Evolutionary conservation across 768 basidiomycete species (phyloP), one percentile per base, ranked within the genome.

Genomic region (Tephrocybe sp.): DNA sequence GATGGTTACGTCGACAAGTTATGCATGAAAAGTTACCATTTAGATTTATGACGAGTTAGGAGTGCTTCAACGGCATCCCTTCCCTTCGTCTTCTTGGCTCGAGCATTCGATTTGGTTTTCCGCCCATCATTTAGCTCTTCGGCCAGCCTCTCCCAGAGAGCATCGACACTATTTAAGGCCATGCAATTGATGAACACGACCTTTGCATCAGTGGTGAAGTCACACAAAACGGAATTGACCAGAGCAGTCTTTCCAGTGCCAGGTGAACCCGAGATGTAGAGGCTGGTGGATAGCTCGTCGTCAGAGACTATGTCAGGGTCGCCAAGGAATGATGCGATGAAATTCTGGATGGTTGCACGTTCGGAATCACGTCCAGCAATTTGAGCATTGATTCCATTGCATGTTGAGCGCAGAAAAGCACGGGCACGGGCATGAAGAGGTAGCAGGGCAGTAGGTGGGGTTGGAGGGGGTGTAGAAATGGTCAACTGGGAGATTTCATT

Each of bases 211-310:
- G 71, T 58, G 21, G 73, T 66, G 23, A 78, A 56, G 7, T 70
- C 67, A 17, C 66, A 67, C 18, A 94, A 65, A 24, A 91, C 70
- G 4, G 84, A 73, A 59, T 86, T 85, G 23, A 93, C 81, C 3
- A 96, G 73, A 0, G 91, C 93, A 1, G 91, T 95, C 72, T 96
- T 95, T 17, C 93, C 93, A 2, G 92, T 93, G 1, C 95, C 96
- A 3, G 94, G 93, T 1, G 92, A 83, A 8, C 96, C 96, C 8
- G 94, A 95, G 46, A 98, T 85, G 67, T 95, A 98, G 51, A 96
- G 74, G 37, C 81, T 77, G 9, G 81, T 73, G 23, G 69, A 62
- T 20, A 54, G 47, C 3, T 59, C 60, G 17, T 62, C 62, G 39
- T 63, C 60, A 39, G 45, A 47, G 17, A 43, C 46, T 48, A 56